These are phyloP conservation scores for Penicillium chermesinum DNA, from an alignment of 495 filamentous ascomycete genomes.

Conservation along the genomic window DNA sequence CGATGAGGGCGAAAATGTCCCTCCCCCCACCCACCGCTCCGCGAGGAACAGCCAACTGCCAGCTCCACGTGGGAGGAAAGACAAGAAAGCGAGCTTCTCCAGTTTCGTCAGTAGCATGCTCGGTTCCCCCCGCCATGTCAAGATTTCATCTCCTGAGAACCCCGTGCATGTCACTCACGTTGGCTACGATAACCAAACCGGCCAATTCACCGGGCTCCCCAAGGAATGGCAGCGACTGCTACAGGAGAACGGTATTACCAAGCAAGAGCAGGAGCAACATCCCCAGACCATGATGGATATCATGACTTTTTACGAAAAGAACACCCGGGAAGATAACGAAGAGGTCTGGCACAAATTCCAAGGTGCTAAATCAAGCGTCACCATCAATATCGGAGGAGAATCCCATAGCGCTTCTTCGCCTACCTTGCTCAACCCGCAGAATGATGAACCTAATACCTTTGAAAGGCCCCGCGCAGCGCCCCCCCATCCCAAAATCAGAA, in stretches of 20 bases:
- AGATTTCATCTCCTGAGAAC: conserved; percentile 94
- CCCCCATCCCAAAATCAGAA: conserved; percentile 69
- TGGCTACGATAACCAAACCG: conserved; percentile 93
- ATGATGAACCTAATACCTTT: conserved; percentile 90
- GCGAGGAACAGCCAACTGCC: background rate
- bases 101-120: conserved; percentile 91
- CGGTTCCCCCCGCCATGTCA: conserved; percentile 74
- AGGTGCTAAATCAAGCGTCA: conserved; percentile 57
- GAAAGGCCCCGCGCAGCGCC: conserved; percentile 93
- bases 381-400: conserved; percentile 20
- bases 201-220: conserved; percentile 92
- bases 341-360: conserved; percentile 94
- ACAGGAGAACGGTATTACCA: conserved; percentile 91
- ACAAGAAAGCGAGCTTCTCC: conserved; percentile 90
- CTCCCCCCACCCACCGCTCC: conserved; percentile 21
- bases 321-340: conserved; percentile 76
- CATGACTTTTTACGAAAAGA: conserved; percentile 94
- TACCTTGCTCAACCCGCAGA: conserved; percentile 67
- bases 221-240: conserved; percentile 97
- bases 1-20: conserved; percentile 67
- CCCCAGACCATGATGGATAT: conserved; percentile 92
- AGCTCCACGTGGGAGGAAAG: conserved; percentile 45
- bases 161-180: conserved; percentile 98
- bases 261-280: conserved; percentile 92
- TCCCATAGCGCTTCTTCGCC: conserved; percentile 57